Conservation (phyloP, 2,329 filamentous ascomycete genomes). For the Talaromyces atroroseus region DNA sequence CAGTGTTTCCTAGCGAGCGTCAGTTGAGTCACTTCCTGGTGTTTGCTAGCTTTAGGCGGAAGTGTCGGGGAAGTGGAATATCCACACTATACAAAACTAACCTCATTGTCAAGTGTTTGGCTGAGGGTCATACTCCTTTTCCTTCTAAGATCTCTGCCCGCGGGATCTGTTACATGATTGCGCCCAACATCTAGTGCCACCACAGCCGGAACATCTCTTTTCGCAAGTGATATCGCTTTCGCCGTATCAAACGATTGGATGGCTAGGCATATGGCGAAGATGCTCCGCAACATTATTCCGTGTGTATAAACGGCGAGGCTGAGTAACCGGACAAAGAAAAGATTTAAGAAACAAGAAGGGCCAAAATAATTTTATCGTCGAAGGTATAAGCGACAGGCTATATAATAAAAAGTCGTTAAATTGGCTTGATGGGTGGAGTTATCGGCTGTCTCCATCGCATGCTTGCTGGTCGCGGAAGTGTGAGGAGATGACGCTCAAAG, state of each 20-base stretch:
- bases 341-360: not conserved
- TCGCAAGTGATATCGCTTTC: slow-evolving; percentile 13
- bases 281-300: slow-evolving; percentile 19
- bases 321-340: not conserved
- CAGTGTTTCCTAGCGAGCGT: slow-evolving; percentile 41
- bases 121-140: slow-evolving; percentile 25
- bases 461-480: not conserved
- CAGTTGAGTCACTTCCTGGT: not conserved
- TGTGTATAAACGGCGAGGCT: not conserved
- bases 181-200: slow-evolving; percentile 14
- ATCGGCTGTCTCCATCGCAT: not conserved
- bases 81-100: slow-evolving; percentile 16
- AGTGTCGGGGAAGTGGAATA: not conserved
- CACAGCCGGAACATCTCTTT: slow-evolving; percentile 16
- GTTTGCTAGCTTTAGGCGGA: not conserved
- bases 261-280: slow-evolving; percentile 16
- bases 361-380: not conserved
- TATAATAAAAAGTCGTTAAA: not conserved
- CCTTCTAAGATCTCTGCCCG: slow-evolving; percentile 14
- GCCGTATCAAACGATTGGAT: slow-evolving; percentile 16
- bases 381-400: not conserved
- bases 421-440: not conserved
- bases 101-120: slow-evolving; percentile 51
- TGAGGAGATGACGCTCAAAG: not conserved
- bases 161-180: slow-evolving; percentile 13